phyloP scores from a whole-genome alignment of 192 early-diverging fungal species.

The Coemansia sp. region DNA sequence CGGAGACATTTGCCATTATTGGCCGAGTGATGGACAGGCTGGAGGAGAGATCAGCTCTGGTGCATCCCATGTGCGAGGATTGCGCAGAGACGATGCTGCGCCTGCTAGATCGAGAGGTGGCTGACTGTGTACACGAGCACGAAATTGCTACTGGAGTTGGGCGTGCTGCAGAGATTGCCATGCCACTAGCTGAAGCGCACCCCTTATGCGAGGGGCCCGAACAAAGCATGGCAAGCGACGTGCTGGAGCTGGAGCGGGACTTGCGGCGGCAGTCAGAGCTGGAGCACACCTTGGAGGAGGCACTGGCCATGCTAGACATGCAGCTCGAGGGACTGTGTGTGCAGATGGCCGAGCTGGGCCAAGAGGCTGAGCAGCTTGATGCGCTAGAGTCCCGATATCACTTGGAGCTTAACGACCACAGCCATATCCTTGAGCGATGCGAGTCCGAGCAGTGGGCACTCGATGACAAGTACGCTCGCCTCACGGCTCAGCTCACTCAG shows the following conservation, averaged over 20 bases:
- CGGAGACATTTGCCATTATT: constrained; percentile 32
- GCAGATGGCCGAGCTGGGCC: constrained; percentile 52
- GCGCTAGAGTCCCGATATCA: constrained; percentile 45
- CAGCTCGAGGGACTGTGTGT: constrained; percentile 39
- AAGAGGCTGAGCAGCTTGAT: constrained; percentile 53
- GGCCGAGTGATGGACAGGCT: constrained; percentile 77
- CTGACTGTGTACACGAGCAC: constrained; percentile 67
- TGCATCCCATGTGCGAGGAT: constrained; percentile 87
- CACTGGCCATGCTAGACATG: constrained; percentile 47
- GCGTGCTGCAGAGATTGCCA: constrained; percentile 55
- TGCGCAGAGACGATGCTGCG: constrained; percentile 80
- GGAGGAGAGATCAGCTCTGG: constrained; percentile 67
- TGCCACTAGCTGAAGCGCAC: neutral
- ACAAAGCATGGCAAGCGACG: constrained; percentile 38
- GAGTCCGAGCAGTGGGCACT: constrained; percentile 77
- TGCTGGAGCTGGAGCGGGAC: constrained; percentile 56
- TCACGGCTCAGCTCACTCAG: constrained; percentile 71
- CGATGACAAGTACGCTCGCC: constrained; percentile 75
- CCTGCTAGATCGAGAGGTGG: constrained; percentile 65
- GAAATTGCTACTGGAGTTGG: constrained; percentile 77
- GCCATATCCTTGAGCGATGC: constrained; percentile 60
- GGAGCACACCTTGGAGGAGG: constrained; percentile 46
- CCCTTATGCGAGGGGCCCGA: constrained; percentile 6
- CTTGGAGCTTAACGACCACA: constrained; percentile 75
- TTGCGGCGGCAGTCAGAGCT: constrained; percentile 52